Percentiles rank a stretch among this genome's conserved stretches.
These are phyloP conservation scores for Metschnikowia koreensis DNA, from an alignment of 805 yeast genomes.

Conservation along the genomic window DNA sequence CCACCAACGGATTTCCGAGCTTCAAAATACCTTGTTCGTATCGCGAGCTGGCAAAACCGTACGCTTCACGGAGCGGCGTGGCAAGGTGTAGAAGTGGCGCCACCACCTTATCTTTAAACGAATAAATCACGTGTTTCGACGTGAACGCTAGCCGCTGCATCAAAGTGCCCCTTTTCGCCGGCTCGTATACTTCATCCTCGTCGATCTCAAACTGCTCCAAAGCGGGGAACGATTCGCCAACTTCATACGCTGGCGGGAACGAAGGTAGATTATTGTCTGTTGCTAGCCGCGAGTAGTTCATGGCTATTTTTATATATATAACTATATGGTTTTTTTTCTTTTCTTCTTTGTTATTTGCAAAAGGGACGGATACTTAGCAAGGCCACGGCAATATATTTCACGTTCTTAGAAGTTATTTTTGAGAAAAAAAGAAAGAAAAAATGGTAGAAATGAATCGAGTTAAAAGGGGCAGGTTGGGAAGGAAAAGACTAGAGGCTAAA, in stretches of 20 bases:
- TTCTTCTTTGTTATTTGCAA: too few species aligned
- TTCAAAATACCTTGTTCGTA: conserved; percentile 59
- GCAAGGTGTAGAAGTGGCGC: conserved; percentile 44
- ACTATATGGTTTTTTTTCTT: too few species aligned
- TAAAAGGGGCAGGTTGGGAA: too few species aligned
- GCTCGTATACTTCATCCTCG: conserved; percentile 25
- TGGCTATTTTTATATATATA: too few species aligned
- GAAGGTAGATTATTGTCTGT: conserved; percentile 6
- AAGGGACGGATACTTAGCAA: too few species aligned
- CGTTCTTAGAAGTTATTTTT: too few species aligned
- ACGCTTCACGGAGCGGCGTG: conserved; percentile 53
- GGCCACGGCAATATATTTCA: too few species aligned
- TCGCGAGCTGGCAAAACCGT: conserved; percentile 38
- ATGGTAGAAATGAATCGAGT: too few species aligned
- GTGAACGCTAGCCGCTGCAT: conserved; percentile 39
- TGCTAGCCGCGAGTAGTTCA: conserved; percentile 1
- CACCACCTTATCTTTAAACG: conserved; percentile 36
- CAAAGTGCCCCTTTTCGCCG: conserved; percentile 21
- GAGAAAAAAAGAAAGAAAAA: too few species aligned
- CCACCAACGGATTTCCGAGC: conserved; percentile 83
- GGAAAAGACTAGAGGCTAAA: too few species aligned
- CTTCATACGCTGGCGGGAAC: conserved; percentile 12
- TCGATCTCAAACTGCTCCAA: conserved; percentile 39
- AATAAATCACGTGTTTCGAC: conserved; percentile 33
- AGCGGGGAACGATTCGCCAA: not conserved